Percentiles rank a stretch among this genome's conserved stretches.
Evolutionary conservation across 192 early-diverging fungal species (phyloP).

Genomic region (Allomyces macrogynus): DNA sequence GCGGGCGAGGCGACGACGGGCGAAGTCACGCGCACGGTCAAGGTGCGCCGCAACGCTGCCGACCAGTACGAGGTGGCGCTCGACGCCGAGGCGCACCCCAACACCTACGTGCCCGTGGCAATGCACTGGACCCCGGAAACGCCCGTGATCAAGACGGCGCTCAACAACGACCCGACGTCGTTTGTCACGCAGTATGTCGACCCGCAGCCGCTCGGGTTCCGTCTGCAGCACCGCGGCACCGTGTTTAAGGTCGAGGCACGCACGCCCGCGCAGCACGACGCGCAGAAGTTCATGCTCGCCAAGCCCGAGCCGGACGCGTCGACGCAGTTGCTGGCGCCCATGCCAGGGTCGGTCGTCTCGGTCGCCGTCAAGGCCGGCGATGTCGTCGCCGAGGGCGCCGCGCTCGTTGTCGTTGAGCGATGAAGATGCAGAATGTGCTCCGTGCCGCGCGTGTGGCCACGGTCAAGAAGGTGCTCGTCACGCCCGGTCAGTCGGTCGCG

Average conservation of each 20-base stretch:
- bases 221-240: slow-evolving; percentile 61
- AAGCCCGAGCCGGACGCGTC: slow-evolving; percentile 52
- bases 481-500: slow-evolving; percentile 48
- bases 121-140: slow-evolving; percentile 55
- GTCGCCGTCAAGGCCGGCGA: slow-evolving; percentile 65
- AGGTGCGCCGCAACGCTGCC: neutral
- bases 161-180: slow-evolving; percentile 7
- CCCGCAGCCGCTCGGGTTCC: slow-evolving; percentile 48
- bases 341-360: slow-evolving; percentile 77
- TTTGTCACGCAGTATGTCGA: slow-evolving; percentile 41
- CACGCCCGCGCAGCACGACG: slow-evolving; percentile 29
- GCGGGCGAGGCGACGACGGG: slow-evolving; percentile 4
- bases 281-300: slow-evolving; percentile 50
- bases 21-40: neutral
- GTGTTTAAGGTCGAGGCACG: slow-evolving; percentile 11
- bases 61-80: slow-evolving; percentile 9
- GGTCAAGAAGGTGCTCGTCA: slow-evolving; percentile 54
- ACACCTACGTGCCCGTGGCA: slow-evolving; percentile 10
- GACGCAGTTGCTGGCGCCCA: slow-evolving; percentile 57
- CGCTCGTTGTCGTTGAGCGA: slow-evolving; percentile 81
- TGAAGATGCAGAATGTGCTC: slow-evolving; percentile 96
- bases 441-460: slow-evolving; percentile 53
- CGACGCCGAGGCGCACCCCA: slow-evolving; percentile 8
- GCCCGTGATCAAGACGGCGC: slow-evolving; percentile 32
- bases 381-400: slow-evolving; percentile 54